Evolutionary conservation across 129 eudicot species (phyloP), one percentile per base, ranked within the genome.

Genomic region (Mikania micrantha): DNA sequence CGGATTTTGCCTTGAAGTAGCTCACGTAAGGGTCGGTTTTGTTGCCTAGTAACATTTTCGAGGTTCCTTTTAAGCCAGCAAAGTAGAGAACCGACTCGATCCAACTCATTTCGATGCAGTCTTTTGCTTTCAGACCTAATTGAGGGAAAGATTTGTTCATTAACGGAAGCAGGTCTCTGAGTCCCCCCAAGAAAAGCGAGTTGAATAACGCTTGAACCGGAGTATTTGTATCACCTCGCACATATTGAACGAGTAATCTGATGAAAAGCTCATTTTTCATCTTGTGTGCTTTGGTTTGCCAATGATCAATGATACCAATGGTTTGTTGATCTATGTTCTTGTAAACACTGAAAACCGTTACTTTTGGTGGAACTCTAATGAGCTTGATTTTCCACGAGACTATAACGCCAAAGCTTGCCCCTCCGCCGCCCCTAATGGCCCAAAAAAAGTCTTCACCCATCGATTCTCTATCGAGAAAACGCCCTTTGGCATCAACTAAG

Each of bases 371-470:
- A 22, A 88, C 87, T 21, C 63, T 59, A 29, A 88, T 80, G 19
- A 88, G 67, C 53, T 75, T 76, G 39, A 88, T 62, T 58, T 80
- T 85, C 96, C 89, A 85, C 0, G 83, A 64, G 38, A 74, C 42
- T 1, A 88, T 73, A 24, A 85, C 71, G n/a, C 87, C 85, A n/a
- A 77, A 86, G 20, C 83, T 83, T n/a, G 84, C 80, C 1, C 79
- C 85, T 16, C 83, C 86, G 0, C 92, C 92, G 0, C 92, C 88
- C 65, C 88, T 63, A 9, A 86, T 77, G 2, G 92, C 92, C 92
- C 92, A 86, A 32, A 80, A 86, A 25, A 80, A 60, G 57, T 85
- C 85, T 61, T 82, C 82, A 0, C 88, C 88, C 77, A 82, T 77
- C 1, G 84, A 59, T 66, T 65, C 42, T 24, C 83, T 77, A 53